phyloP scores from a whole-genome alignment of 495 filamentous ascomycete species.

The Penicillium tannophilum region DNA sequence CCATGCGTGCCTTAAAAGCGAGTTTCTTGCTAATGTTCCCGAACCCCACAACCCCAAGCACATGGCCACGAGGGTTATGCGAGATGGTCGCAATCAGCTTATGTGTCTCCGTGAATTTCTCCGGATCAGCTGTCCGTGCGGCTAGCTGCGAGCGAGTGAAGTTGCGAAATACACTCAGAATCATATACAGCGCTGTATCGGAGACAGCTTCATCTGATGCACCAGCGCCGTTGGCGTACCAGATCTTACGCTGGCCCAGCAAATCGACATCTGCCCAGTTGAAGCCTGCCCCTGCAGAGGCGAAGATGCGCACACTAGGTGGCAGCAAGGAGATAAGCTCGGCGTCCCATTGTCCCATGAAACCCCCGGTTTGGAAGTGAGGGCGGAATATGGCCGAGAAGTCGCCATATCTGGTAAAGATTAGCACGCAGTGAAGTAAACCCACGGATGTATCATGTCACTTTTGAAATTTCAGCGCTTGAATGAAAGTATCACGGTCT shows the following conservation, averaged over 20 bases:
- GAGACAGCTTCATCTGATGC: conserved; percentile 67
- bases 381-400: conserved; percentile 70
- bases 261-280: conserved; percentile 72
- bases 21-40: conserved; percentile 67
- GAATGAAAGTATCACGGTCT: conserved; percentile 58
- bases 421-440: background rate
- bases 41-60: conserved; percentile 60
- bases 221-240: conserved; percentile 65
- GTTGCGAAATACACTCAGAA: conserved; percentile 63
- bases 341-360: conserved; percentile 67
- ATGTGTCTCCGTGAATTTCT: conserved; percentile 54
- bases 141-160: conserved; percentile 58
- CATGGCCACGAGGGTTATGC: conserved; percentile 43
- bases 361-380: conserved; percentile 70
- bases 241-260: conserved; percentile 53
- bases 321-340: conserved; percentile 68
- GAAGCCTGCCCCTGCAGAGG: conserved; percentile 68
- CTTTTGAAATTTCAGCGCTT: conserved; percentile 54
- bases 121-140: conserved; percentile 24
- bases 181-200: conserved; percentile 61
- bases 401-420: conserved; percentile 55
- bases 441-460: background rate
- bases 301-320: conserved; percentile 62
- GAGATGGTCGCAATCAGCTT: conserved; percentile 47
- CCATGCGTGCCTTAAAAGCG: conserved; percentile 53